These are phyloP conservation scores for Hamamelis virginiana DNA, from an alignment of 164 flowering plant genomes.

Conservation along the genomic window DNA sequence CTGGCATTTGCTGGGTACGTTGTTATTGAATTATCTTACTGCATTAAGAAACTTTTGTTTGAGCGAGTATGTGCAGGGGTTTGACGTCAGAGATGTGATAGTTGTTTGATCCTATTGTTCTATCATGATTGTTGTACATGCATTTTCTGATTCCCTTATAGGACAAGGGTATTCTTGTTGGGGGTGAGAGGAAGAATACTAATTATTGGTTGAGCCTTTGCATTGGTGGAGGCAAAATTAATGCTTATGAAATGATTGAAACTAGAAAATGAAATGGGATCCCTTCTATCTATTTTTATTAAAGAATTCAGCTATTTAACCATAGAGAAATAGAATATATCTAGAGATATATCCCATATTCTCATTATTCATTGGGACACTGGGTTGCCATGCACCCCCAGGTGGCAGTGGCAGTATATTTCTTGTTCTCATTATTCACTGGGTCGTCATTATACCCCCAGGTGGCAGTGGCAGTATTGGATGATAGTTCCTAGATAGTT, in stretches of 20 bases:
- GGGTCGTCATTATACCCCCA: background rate
- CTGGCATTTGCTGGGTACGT: constrained; percentile 98
- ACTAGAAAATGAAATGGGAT: background rate
- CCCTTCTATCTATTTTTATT: background rate
- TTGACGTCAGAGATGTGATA: background rate
- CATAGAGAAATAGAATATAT: background rate
- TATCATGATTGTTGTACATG: background rate
- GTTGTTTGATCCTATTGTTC: background rate
- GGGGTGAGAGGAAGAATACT: background rate
- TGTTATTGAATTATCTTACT: constrained; percentile 5
- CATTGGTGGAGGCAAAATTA: background rate
- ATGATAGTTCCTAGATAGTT: background rate
- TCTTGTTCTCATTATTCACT: background rate
- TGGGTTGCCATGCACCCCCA: background rate
- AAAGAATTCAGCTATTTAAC: background rate
- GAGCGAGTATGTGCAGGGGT: background rate
- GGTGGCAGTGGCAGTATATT: background rate
- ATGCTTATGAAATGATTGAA: background rate
- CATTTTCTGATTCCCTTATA: background rate
- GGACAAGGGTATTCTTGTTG: background rate
- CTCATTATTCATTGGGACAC: background rate
- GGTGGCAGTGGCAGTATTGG: background rate
- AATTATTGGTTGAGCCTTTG: background rate
- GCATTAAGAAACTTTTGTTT: background rate
- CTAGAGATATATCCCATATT: background rate